Evolutionary conservation across 306 rosid species (phyloP).

Genomic region (Begonia loranthoides): DNA sequence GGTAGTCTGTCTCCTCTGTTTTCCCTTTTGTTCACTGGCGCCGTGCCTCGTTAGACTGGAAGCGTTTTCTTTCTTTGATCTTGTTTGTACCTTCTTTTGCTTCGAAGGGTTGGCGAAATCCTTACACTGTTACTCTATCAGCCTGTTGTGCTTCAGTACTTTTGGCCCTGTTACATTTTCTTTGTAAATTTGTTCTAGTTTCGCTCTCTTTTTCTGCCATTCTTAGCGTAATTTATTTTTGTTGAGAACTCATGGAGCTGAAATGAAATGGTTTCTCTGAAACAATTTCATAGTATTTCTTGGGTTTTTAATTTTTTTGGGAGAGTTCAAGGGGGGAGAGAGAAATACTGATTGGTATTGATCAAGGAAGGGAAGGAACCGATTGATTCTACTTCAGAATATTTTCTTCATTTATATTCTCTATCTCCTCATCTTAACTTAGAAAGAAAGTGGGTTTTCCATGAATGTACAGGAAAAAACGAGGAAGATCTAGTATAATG

Average conservation of each 20-base stretch:
- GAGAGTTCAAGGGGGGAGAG: too few species aligned
- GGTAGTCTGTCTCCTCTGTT: conserved; percentile 4
- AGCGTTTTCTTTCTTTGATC: too few species aligned
- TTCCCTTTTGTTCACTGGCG: conserved; percentile 12
- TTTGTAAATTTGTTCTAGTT: too few species aligned
- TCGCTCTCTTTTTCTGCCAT: too few species aligned
- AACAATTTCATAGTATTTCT: not conserved
- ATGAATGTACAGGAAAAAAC: conserved; percentile 7
- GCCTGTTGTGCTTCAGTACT: too few species aligned
- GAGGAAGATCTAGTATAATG: conserved; percentile 5
- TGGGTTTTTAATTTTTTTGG: not conserved
- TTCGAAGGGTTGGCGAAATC: conserved; percentile 12
- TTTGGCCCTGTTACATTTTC: too few species aligned
- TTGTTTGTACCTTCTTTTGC: conserved; percentile 22
- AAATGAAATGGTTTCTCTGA: conserved; percentile 14
- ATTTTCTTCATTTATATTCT: conserved; percentile 6
- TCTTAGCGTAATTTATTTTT: too few species aligned
- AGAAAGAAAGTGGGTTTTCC: conserved; percentile 7
- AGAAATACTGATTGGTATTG: not conserved
- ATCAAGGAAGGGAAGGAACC: not conserved
- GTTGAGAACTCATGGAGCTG: too few species aligned
- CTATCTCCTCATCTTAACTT: not conserved
- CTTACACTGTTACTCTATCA: too few species aligned
- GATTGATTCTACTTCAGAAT: not conserved
- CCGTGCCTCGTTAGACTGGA: conserved; percentile 6